phyloP scores from a whole-genome alignment of 805 yeast species.

The Candida silvatica region DNA sequence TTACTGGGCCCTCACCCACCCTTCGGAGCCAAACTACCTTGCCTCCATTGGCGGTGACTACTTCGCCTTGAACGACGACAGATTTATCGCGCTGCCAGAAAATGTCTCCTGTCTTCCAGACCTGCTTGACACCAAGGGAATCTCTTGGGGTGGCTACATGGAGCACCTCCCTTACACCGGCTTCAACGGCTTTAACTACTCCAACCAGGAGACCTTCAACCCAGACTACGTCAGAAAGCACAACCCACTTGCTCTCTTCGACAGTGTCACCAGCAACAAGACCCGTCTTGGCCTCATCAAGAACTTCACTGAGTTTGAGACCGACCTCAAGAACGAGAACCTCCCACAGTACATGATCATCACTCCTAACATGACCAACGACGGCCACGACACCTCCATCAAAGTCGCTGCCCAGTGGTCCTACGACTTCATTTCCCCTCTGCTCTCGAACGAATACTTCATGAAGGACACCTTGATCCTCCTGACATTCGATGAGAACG shows the following conservation, averaged over 20 bases:
- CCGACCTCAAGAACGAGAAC: constrained; percentile 29
- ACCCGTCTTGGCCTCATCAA: constrained; percentile 35
- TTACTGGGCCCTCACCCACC: constrained; percentile 45
- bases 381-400: constrained; percentile 42
- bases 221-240: constrained; percentile 45
- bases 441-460: constrained; percentile 36
- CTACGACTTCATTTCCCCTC: constrained; percentile 33
- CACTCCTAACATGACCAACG: constrained; percentile 47
- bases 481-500: constrained; percentile 43
- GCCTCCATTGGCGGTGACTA: constrained; percentile 44
- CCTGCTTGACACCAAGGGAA: constrained; percentile 33
- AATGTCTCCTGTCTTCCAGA: constrained; percentile 42
- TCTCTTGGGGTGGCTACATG: constrained; percentile 47
- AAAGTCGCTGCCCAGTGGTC: constrained; percentile 39
- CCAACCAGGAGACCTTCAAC: constrained; percentile 32
- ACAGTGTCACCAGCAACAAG: constrained; percentile 27
- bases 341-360: constrained; percentile 46
- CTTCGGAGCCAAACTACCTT: constrained; percentile 47
- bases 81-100: constrained; percentile 33
- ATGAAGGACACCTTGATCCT: constrained; percentile 35
- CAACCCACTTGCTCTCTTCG: constrained; percentile 38
- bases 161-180: constrained; percentile 47
- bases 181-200: constrained; percentile 37
- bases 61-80: constrained; percentile 38
- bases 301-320: constrained; percentile 35